These are phyloP conservation scores for Flaveria ramosissima DNA, from an alignment of 129 eudicot species.

Conservation along the genomic window DNA sequence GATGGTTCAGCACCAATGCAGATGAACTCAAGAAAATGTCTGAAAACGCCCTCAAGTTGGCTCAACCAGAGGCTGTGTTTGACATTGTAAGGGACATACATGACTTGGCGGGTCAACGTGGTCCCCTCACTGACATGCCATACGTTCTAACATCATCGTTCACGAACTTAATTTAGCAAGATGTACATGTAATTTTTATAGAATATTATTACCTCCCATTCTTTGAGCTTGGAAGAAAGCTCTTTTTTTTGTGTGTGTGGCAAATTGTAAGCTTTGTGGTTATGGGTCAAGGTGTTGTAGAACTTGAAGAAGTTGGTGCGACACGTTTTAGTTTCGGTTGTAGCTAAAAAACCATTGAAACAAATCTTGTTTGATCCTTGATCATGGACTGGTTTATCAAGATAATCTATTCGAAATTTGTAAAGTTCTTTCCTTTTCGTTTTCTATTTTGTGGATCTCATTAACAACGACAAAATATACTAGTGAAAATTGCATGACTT, in stretches of 20 bases:
- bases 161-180: slow-evolving; percentile 53
- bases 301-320: slow-evolving; percentile 29
- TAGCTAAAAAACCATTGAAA: slow-evolving; percentile 15
- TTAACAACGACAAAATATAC: too few species aligned
- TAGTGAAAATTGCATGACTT: too few species aligned
- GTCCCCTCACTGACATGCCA: slow-evolving; percentile 63
- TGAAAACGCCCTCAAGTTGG: slow-evolving; percentile 76
- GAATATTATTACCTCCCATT: slow-evolving; percentile 26
- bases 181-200: slow-evolving; percentile 23
- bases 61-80: slow-evolving; percentile 92
- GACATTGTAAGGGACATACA: slow-evolving; percentile 95
- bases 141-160: slow-evolving; percentile 75
- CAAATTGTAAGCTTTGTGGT: slow-evolving; percentile 26
- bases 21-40: slow-evolving; percentile 78
- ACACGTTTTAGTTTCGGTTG: slow-evolving; percentile 9
- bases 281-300: slow-evolving; percentile 23
- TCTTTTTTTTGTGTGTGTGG: not conserved
- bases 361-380: slow-evolving; percentile 17
- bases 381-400: not conserved
- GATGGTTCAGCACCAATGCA: slow-evolving; percentile 82
- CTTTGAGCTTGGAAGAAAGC: slow-evolving; percentile 35
- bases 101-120: slow-evolving; percentile 75
- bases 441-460: not conserved
- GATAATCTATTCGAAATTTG: not conserved
- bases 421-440: not conserved